Percentiles rank a stretch among this genome's conserved stretches.
Evolutionary conservation across 2,329 filamentous ascomycete genomes (phyloP).

Genomic region (Ophiocordyceps polyrhachis-furcata): DNA sequence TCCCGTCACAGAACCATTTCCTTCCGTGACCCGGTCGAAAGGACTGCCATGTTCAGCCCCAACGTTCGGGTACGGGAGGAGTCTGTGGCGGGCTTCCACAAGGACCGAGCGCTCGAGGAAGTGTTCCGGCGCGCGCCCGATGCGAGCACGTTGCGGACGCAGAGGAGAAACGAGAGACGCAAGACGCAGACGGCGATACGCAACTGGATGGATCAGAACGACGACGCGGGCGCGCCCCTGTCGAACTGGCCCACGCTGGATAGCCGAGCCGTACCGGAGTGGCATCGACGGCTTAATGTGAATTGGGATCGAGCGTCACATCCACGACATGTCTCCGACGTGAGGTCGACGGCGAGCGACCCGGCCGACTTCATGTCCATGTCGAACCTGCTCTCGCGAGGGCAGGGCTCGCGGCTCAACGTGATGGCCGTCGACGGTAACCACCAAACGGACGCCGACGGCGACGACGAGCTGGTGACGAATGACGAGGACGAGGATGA

Average conservation of each 20-base stretch:
- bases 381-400: slow-evolving; percentile 23
- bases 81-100: slow-evolving; percentile 73
- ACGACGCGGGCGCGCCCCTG: slow-evolving; percentile 27
- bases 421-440: slow-evolving; percentile 21
- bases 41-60: slow-evolving; percentile 54
- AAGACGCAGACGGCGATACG: slow-evolving; percentile 69
- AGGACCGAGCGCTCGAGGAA: slow-evolving; percentile 78
- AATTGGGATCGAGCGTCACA: slow-evolving; percentile 28
- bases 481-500: slow-evolving; percentile 55
- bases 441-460: slow-evolving; percentile 50
- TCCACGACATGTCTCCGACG: slow-evolving; percentile 32
- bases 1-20: slow-evolving; percentile 30
- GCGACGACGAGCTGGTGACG: slow-evolving; percentile 76
- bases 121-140: slow-evolving; percentile 66
- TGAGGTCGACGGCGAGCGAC: slow-evolving; percentile 42
- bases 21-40: slow-evolving; percentile 35
- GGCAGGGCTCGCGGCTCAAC: slow-evolving; percentile 20
- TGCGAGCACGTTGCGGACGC: slow-evolving; percentile 38
- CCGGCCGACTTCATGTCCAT: slow-evolving; percentile 44
- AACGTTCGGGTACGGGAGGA: slow-evolving; percentile 58
- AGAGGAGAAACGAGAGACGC: slow-evolving; percentile 42
- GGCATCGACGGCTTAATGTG: slow-evolving; percentile 33
- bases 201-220: slow-evolving; percentile 71
- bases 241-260: slow-evolving; percentile 31
- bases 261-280: slow-evolving; percentile 23